phyloP scores from a whole-genome alignment of 345 rosid genomes.

The Corchorus olitorius region DNA sequence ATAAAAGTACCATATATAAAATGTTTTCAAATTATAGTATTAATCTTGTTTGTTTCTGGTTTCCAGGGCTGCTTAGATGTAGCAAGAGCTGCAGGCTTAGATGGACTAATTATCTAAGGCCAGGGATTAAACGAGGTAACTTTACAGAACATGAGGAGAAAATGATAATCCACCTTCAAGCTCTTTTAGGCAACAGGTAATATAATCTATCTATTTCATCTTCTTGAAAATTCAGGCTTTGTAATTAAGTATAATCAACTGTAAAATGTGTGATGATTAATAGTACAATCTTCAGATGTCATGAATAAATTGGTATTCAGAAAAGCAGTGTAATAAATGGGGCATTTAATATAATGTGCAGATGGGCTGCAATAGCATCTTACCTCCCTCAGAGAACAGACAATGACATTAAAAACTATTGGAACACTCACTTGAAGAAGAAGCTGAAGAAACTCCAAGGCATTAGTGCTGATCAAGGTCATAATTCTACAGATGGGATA shows the following conservation, averaged over 20 bases:
- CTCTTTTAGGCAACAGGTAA: conserved; percentile 82
- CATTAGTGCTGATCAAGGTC: background rate
- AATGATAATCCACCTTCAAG: conserved; percentile 82
- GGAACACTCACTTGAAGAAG: conserved; percentile 86
- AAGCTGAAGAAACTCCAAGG: conserved; percentile 56
- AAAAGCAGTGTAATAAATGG: background rate
- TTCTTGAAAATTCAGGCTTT: background rate
- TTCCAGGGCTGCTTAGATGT: conserved; percentile 78
- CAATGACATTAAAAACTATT: conserved; percentile 79
- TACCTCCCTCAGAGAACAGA: conserved; percentile 86
- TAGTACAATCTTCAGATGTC: background rate
- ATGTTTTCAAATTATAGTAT: background rate
- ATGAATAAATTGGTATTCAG: background rate
- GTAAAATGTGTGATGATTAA: background rate
- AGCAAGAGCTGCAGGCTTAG: conserved; percentile 89
- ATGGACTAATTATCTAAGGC: conserved; percentile 88
- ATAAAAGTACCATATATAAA: background rate
- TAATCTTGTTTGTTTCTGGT: conserved; percentile 1
- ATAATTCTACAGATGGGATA: conserved; percentile 21
- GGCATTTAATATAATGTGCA: conserved; percentile 28
- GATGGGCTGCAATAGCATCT: conserved; percentile 96
- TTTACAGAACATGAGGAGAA: conserved; percentile 80
- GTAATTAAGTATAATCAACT: background rate
- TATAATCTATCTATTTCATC: background rate
- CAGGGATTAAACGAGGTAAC: conserved; percentile 78